A percentile compares a stretch with the other conserved stretches of the same genome.
These are phyloP conservation scores for Oryza officinalis DNA, from an alignment of 176 grass and related monocot genomes.

Conservation along the genomic window DNA sequence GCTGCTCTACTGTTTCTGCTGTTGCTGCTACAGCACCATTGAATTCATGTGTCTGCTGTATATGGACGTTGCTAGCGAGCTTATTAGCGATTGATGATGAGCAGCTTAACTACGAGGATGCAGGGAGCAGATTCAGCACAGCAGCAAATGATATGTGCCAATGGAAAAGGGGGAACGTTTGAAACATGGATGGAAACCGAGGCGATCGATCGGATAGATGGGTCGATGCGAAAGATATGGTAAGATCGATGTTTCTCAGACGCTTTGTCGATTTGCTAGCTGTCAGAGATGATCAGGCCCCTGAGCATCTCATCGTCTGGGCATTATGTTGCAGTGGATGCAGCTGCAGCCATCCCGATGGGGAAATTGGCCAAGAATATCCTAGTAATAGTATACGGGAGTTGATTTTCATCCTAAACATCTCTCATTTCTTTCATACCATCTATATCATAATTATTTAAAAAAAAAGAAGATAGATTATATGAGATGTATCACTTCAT, in stretches of 20 bases:
- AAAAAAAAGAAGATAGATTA: too few relatives aligned
- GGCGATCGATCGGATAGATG: too few relatives aligned
- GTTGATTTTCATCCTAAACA: too few relatives aligned
- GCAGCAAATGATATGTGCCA: not conserved
- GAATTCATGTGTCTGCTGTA: not conserved
- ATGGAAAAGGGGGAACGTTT: not conserved
- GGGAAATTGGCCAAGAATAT: not conserved
- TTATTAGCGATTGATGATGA: too few relatives aligned
- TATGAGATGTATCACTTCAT: too few relatives aligned
- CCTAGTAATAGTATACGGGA: not conserved
- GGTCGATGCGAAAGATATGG: not conserved
- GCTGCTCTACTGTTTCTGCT: not conserved
- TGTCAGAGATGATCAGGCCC: conserved; percentile 8
- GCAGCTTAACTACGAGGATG: conserved; percentile 4
- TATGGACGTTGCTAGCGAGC: not conserved
- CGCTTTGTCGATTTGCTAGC: conserved; percentile 23
- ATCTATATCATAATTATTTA: too few relatives aligned
- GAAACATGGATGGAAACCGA: not conserved
- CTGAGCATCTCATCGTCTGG: conserved; percentile 25
- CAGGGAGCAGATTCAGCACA: not conserved
- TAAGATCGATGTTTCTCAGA: not conserved
- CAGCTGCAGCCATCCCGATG: conserved; percentile 15
- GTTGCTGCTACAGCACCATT: not conserved
- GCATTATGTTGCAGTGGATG: conserved; percentile 28
- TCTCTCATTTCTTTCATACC: too few relatives aligned